Base-by-base conservation (phyloP, 2,329 filamentous ascomycete genomes). In the Cryphonectria naterciae region DNA sequence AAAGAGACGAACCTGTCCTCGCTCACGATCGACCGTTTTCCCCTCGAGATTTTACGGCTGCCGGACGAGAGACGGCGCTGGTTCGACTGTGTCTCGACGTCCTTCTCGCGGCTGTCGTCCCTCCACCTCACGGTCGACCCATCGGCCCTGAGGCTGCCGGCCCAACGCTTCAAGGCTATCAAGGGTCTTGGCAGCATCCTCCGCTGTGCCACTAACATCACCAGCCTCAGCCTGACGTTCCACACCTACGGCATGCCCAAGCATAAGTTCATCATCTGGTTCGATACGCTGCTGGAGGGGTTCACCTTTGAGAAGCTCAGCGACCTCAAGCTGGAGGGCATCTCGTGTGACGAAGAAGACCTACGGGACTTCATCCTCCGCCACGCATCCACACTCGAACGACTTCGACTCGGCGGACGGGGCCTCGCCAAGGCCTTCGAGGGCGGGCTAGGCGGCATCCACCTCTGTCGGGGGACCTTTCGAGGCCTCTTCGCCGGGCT, bases 381-480 rank as follows among this genome's bases (percentile, higher is more conserved):
- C 4, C 84, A 85, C 72, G 79, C 79, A 15, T 62, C 75, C 5
- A 82, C 81, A 0, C 77, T 86, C 39, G 75, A 77, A 61, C 79
- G 81, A 1, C 75, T 86, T 10, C 82, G 83, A 3, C 79, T 87
- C 13, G 85, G 85, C 25, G 83, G 83, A 4, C 78, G 80, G 25
- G 84, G 84, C 6, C 74, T 83, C 17, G 81, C 80, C 56, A 79
- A 79, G 46, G 78, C 79, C 6, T 78, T 79, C 71, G 81, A 83
- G 74, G 74, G 79, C 3, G 80, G 80, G 28, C 80, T 80, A 32
- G 84, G 84, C 25, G 84, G 85, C 17, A 77, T 86, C 43, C 80
- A 83, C 68, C 77, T 87, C 15, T 80, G 80, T 69, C 79, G 82
- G 54, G 85, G 85, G 8, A 82, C 79, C 0, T 85, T 84, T 73